Base-by-base conservation (phyloP, 441 rosid genomes). In the Brassica hybrid region DNA sequence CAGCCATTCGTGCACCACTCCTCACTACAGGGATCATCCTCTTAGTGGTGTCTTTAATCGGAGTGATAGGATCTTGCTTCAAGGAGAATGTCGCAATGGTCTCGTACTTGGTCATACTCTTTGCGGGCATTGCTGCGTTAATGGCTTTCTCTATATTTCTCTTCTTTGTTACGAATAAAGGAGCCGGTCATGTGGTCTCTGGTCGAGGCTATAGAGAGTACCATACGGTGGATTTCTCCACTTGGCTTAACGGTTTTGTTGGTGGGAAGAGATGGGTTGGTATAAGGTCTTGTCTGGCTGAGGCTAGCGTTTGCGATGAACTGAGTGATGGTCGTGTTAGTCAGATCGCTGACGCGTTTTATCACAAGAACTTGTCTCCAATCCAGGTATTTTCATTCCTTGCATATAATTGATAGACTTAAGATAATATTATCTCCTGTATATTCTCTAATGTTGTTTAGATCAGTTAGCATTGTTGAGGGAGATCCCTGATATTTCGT, bases 181-280 rank as follows among this genome's bases (percentile, higher is more conserved):
- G 77, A 8, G 86, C 69, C 0, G 87, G 87, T 1, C 79, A 70
- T 78, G 85, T 10, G 3, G 59, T 81, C 54, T 85, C 89, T 0
- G 81, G 80, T 6, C 34, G 78, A 41, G 90, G 90, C 10, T 84
- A 81, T 59, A 86, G 62, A 78, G 88, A 90, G 83, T 84, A 90
- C 16, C 72, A 67, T 32, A 77, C 87, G 7, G 84, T 79, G 23
- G 87, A 85, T 65, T 86, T 85, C 72, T 81, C 88, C 0, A 81
- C 76, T 43, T 90, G 86, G 86, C 65, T 86, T 63, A 79, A 78
- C 45, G 81, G 85, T 9, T 76, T 86, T 7, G 86, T 77, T 5
- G 76, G 74, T 54, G 79, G 76, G 14, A 81, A 78, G 71, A 81
- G 83, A 9, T 85, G 91, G 91, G 62, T 76, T 58, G 75, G 74